Evolutionary conservation across 805 yeast species (phyloP).

Genomic region (Maudiozyma serrabonitensis): DNA sequence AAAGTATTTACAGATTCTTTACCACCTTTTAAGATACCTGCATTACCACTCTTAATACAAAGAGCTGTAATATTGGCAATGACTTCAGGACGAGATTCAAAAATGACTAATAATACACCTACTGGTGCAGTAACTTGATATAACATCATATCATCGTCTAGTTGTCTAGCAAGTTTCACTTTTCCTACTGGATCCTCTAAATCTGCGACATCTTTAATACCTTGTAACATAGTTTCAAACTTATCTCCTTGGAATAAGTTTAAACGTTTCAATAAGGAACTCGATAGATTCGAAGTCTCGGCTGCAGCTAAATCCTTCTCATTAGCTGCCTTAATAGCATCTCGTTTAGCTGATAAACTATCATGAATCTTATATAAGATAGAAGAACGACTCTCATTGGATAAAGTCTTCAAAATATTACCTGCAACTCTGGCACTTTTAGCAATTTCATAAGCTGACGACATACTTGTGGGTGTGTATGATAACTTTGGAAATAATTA

Average conservation of each 20-base stretch:
- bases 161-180: slow-evolving; percentile 66
- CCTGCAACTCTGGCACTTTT: slow-evolving; percentile 75
- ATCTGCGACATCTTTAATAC: slow-evolving; percentile 82
- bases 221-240: slow-evolving; percentile 89
- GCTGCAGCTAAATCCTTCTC: slow-evolving; percentile 67
- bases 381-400: slow-evolving; percentile 59
- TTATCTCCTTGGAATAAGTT: slow-evolving; percentile 78
- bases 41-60: slow-evolving; percentile 92
- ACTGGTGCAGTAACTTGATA: slow-evolving; percentile 87
- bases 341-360: slow-evolving; percentile 50
- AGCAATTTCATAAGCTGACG: slow-evolving; percentile 59
- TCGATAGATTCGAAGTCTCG: slow-evolving; percentile 45
- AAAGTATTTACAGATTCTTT: slow-evolving; percentile 85
- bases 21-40: slow-evolving; percentile 96
- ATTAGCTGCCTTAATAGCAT: slow-evolving; percentile 62
- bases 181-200: slow-evolving; percentile 92
- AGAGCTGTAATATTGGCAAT: slow-evolving; percentile 95
- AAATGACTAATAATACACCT: slow-evolving; percentile 85
- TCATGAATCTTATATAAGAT: slow-evolving; percentile 70
- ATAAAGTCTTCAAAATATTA: slow-evolving; percentile 66
- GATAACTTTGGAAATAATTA: no score
- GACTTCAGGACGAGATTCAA: slow-evolving; percentile 96
- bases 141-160: slow-evolving; percentile 83
- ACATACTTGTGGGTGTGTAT: slow-evolving; percentile 1
- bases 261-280: slow-evolving; percentile 70